Evolutionary conservation across 176 grass and related monocot species (phyloP).

Genomic region (Eremochloa ophiuroides): DNA sequence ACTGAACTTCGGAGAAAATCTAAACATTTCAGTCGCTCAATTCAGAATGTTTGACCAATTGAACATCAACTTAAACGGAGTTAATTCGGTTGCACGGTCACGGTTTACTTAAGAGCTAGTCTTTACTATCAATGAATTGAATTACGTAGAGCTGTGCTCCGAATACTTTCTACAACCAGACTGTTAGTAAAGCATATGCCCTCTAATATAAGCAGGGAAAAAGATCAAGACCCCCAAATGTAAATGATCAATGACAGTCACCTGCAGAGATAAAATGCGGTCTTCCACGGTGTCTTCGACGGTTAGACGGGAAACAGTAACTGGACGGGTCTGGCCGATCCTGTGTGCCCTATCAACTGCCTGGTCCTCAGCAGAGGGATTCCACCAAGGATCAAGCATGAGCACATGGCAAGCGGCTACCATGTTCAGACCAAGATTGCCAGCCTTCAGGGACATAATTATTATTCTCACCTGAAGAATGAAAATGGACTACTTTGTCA

Average conservation of each 20-base stretch:
- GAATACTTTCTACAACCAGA: neutral
- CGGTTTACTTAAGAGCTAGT: no score
- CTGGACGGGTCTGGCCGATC: constrained; percentile 63
- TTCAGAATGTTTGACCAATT: no score
- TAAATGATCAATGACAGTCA: neutral
- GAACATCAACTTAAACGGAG: no score
- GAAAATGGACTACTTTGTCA: neutral
- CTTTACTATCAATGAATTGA: no score
- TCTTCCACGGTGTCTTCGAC: constrained; percentile 55
- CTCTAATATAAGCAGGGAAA: neutral
- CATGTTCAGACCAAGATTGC: constrained; percentile 73
- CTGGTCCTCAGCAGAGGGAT: no score
- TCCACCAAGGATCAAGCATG: constrained; percentile 69
- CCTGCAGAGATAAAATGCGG: constrained; percentile 60
- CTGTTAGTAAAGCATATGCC: neutral
- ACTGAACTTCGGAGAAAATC: neutral
- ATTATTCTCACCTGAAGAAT: constrained; percentile 74
- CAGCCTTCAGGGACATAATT: constrained; percentile 62
- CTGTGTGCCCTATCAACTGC: no score
- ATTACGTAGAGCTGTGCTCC: neutral
- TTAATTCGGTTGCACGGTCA: no score
- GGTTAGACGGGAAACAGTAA: constrained; percentile 50
- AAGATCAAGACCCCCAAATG: neutral
- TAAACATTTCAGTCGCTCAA: neutral
- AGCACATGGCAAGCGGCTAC: constrained; percentile 70